These are phyloP conservation scores for Trichophyton simii DNA, from an alignment of 2,329 filamentous ascomycete genomes.

Conservation along the genomic window DNA sequence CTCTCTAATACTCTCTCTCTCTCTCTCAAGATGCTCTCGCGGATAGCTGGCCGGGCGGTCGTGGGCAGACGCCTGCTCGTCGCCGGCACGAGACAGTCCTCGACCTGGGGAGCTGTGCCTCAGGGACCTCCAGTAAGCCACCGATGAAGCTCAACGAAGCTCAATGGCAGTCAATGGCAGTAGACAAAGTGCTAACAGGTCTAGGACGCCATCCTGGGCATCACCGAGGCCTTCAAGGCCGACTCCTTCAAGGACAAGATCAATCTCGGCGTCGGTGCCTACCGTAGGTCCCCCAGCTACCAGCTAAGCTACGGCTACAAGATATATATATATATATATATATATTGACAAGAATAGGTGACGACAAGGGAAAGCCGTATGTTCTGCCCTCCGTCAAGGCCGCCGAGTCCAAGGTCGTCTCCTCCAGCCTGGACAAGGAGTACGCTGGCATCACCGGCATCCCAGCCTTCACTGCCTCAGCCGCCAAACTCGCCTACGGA, in stretches of 20 bases:
- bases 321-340: not conserved
- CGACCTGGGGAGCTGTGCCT: conserved; percentile 80
- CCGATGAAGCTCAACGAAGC: too few relatives aligned
- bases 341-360: conserved; percentile 33
- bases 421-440: conserved; percentile 78
- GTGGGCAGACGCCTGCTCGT: conserved; percentile 27
- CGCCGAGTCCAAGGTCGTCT: conserved; percentile 77
- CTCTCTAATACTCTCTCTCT: not conserved
- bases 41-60: conserved; percentile 32
- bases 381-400: conserved; percentile 85
- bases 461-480: conserved; percentile 83
- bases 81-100: conserved; percentile 49
- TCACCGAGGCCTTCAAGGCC: conserved; percentile 98
- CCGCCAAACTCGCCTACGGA: conserved; percentile 83
- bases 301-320: too few relatives aligned
- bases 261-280: conserved; percentile 95
- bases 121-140: conserved; percentile 81
- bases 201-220: conserved; percentile 38
- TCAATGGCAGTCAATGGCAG: not conserved
- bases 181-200: not conserved
- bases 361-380: conserved; percentile 95
- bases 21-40: conserved; percentile 32
- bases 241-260: conserved; percentile 91
- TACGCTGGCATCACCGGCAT: conserved; percentile 97
- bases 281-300: conserved; percentile 45